Base-by-base conservation (phyloP, 768 basidiomycete species). In the Calocera viscosa region DNA sequence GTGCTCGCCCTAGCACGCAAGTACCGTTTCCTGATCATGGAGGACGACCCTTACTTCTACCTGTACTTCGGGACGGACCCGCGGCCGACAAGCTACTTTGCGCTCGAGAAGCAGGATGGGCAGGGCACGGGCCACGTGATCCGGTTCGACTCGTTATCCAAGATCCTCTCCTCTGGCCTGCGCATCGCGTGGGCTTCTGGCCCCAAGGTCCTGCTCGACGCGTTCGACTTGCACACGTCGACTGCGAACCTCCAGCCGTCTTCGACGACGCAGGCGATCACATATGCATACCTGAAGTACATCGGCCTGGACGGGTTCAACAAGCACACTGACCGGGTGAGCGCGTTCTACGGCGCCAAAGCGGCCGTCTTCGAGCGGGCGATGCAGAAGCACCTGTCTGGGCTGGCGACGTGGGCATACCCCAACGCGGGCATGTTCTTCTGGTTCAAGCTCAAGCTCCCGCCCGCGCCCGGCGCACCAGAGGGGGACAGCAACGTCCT, bases 381-480 rank as follows among this genome's bases (percentile, higher is more conserved):
- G 63, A 85, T 93, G 80, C 80, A 82, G 72, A 84, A 82, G 72
- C 83, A 95, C 75, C 82, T 96, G n/a, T 77, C 79, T 63, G 91
- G 86, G 1, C 78, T 94, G 34, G 91, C 86, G 19, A 84, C 87
- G 74, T 89, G 87, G 87, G 77, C 73, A 65, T 75, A 79, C 0
- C 90, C 90, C 10, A 85, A 86, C 71, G 84, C 89, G 26, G 89
- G 90, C 69, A 90, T 94, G 90, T 94, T 95, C 80, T 86, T 91
- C 74, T 94, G 90, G 89, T 89, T 90, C 77, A 88, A 86, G 74
- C 80, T 90, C 63, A 76, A 83, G 28, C 74, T 86, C 19, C 72
- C 73, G 17, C 68, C 75, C 67, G 67, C 73, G 35, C 70, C 70
- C 66, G 72, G 69, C 32, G 67, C 67, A 49, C 72, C 71, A 67